Conservation (phyloP, 208 protist species). For the Wallacemonas sp. region DNA sequence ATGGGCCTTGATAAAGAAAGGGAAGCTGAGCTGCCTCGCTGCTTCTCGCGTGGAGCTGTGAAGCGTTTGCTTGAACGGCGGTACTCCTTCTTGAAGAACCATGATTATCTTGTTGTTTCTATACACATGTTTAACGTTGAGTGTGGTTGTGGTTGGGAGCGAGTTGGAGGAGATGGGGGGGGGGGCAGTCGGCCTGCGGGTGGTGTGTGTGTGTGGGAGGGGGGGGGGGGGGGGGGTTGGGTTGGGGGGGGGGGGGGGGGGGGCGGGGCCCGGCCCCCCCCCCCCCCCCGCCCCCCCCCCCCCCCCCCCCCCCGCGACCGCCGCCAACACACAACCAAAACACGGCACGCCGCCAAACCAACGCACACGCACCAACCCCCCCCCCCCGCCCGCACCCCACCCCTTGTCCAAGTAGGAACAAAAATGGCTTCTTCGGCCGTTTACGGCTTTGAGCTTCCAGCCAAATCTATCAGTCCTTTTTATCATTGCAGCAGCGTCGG, state of each 20-base stretch:
- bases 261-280: neutral
- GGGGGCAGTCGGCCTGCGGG: neutral
- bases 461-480: conserved; percentile 50
- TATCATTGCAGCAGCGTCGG: conserved; percentile 45
- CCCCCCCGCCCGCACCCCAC: neutral
- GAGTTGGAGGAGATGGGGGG: neutral
- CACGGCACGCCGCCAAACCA: neutral
- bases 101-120: neutral
- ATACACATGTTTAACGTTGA: too few relatives aligned
- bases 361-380: neutral
- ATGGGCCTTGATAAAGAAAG: conserved; percentile 16
- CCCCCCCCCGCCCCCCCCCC: neutral
- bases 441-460: conserved; percentile 65
- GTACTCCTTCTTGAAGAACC: conserved; percentile 24
- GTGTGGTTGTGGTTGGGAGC: neutral
- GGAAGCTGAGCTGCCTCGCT: neutral
- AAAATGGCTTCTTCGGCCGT: conserved; percentile 43
- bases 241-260: neutral
- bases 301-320: neutral
- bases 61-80: conserved; percentile 35
- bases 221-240: neutral
- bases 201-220: neutral
- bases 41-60: conserved; percentile 14
- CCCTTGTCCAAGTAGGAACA: neutral
- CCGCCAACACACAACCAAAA: neutral